Conservation (phyloP, 495 filamentous ascomycete species). For the Alectoria sarmentosa region DNA sequence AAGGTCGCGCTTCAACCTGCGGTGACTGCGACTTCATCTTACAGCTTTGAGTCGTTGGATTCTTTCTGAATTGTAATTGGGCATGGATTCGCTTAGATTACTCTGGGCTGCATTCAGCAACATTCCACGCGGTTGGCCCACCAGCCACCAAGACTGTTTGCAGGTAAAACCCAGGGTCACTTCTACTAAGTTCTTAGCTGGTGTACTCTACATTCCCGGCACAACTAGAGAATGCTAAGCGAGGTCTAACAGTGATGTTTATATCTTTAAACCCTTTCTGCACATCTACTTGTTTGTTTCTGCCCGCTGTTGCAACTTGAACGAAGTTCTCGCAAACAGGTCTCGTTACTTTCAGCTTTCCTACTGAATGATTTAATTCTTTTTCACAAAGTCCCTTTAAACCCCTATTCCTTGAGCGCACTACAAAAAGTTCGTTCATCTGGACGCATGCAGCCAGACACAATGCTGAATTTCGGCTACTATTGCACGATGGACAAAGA, state of each 20-base stretch:
- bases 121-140: not conserved
- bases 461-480: conserved; percentile 22
- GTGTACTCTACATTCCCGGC: conserved; percentile 10
- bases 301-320: conserved; percentile 5
- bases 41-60: not conserved
- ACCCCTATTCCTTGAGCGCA: not conserved
- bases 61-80: not conserved
- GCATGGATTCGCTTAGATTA: not conserved
- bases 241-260: conserved; percentile 2
- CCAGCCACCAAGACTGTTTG: conserved; percentile 7
- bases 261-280: conserved; percentile 3
- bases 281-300: conserved; percentile 11
- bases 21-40: not conserved
- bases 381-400: not conserved
- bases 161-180: not conserved
- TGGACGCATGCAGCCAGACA: conserved; percentile 28
- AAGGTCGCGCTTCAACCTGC: not conserved
- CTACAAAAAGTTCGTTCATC: not conserved
- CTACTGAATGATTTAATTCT: not conserved
- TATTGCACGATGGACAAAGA: conserved; percentile 32
- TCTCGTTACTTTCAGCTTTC: not conserved
- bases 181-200: not conserved
- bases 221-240: conserved; percentile 14
- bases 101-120: conserved; percentile 2
- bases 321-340: not conserved